Conservation (phyloP, 2,329 filamentous ascomycete species). For the Fusarium neocosmosporiellum region DNA sequence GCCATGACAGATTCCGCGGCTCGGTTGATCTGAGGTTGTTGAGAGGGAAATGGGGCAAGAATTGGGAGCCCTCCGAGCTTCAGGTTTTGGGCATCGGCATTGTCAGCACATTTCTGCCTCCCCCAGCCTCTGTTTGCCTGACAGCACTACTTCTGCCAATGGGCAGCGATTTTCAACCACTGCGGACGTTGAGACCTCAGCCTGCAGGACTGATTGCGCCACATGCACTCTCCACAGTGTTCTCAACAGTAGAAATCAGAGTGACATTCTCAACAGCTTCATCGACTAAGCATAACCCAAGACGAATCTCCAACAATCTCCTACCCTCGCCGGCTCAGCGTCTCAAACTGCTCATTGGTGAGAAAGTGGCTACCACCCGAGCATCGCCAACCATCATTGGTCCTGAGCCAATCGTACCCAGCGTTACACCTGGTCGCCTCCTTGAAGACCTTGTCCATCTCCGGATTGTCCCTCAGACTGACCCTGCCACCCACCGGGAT, state of each 20-base stretch:
- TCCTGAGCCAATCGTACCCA: neutral
- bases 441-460: neutral
- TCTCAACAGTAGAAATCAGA: neutral
- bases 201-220: neutral
- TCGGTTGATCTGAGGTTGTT: neutral
- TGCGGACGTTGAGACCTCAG: neutral
- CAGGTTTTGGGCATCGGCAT: neutral
- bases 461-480: neutral
- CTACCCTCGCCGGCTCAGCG: neutral
- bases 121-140: neutral
- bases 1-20: fast-evolving
- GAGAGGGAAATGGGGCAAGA: neutral
- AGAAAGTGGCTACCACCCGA: neutral
- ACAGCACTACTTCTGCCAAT: neutral
- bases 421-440: neutral
- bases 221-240: neutral
- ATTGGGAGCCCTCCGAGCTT: neutral
- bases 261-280: neutral
- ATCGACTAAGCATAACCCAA: neutral
- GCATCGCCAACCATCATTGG: neutral
- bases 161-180: neutral
- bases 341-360: neutral
- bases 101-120: neutral
- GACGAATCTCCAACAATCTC: neutral
- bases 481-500: neutral